Percentiles rank a stretch among this genome's conserved stretches.
These are phyloP conservation scores for Pseudonitzschia multiseries DNA, from an alignment of 108 stramenopile species.

Conservation along the genomic window DNA sequence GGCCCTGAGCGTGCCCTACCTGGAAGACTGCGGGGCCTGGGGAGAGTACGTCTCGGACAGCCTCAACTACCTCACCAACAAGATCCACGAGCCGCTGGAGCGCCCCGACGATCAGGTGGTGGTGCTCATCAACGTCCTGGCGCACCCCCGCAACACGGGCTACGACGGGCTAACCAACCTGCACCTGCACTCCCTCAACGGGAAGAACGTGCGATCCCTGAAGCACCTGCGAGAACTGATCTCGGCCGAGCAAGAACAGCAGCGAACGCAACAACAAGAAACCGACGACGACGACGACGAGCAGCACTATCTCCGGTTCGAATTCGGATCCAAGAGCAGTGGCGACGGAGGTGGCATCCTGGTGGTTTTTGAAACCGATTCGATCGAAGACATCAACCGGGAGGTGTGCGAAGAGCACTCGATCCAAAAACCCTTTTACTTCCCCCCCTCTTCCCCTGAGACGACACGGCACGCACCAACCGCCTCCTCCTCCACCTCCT, in stretches of 20 bases:
- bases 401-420: conserved; percentile 55
- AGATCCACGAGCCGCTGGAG: conserved; percentile 40
- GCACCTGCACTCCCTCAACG: conserved; percentile 49
- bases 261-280: conserved; percentile 21
- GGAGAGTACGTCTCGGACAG: conserved; percentile 50
- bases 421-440: conserved; percentile 38
- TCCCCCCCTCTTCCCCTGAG: not conserved
- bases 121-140: conserved; percentile 51
- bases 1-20: conserved; percentile 47
- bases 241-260: not conserved
- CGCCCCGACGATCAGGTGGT: conserved; percentile 51
- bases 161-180: conserved; percentile 50
- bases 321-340: conserved; percentile 36
- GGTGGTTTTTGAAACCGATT: conserved; percentile 43
- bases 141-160: conserved; percentile 52
- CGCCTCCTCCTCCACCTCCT: too few species aligned
- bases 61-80: conserved; percentile 44
- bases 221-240: conserved; percentile 49
- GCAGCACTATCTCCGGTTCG: conserved; percentile 39
- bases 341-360: conserved; percentile 7
- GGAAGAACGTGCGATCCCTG: conserved; percentile 48
- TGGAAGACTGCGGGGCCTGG: conserved; percentile 57
- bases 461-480: too few species aligned
- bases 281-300: not conserved
- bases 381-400: conserved; percentile 32